These are phyloP conservation scores for Hydrangea macrophylla DNA, from an alignment of 148 eudicot species.

Conservation along the genomic window DNA sequence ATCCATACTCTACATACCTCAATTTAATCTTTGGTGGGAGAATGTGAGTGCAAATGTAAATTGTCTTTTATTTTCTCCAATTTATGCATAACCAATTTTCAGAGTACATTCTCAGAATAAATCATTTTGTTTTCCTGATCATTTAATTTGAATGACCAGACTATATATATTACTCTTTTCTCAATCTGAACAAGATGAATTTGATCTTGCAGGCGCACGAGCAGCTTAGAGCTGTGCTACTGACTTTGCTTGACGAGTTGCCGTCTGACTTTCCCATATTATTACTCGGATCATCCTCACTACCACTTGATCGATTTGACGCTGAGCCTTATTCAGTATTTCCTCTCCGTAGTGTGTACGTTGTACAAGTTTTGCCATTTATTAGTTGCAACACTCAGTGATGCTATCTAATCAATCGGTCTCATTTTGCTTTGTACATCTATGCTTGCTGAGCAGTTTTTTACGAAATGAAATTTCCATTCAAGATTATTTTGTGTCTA, in stretches of 20 bases:
- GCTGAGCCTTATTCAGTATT: conserved; percentile 48
- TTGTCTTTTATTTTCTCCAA: not conserved
- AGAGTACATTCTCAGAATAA: not conserved
- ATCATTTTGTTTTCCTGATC: not conserved
- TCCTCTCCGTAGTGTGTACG: conserved; percentile 66
- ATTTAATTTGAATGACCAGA: not conserved
- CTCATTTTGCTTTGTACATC: not conserved
- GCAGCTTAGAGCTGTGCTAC: conserved; percentile 86
- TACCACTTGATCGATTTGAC: conserved; percentile 43
- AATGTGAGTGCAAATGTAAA: conserved; percentile 54
- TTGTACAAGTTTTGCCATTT: conserved; percentile 7
- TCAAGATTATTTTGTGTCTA: not conserved
- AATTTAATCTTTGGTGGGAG: conserved; percentile 93
- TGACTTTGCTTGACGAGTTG: conserved; percentile 78
- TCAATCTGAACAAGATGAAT: conserved; percentile 16
- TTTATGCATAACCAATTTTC: not conserved
- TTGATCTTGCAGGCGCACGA: conserved; percentile 77
- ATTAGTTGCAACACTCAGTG: not conserved
- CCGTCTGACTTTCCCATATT: conserved; percentile 93
- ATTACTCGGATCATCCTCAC: conserved; percentile 70
- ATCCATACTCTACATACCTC: conserved; percentile 85
- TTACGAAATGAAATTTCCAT: not conserved
- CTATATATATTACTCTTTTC: not conserved
- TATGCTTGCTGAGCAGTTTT: not conserved
- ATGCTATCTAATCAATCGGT: not conserved